Base-by-base conservation (phyloP, 2,329 filamentous ascomycete genomes). In the Chlorencoelia australis region DNA sequence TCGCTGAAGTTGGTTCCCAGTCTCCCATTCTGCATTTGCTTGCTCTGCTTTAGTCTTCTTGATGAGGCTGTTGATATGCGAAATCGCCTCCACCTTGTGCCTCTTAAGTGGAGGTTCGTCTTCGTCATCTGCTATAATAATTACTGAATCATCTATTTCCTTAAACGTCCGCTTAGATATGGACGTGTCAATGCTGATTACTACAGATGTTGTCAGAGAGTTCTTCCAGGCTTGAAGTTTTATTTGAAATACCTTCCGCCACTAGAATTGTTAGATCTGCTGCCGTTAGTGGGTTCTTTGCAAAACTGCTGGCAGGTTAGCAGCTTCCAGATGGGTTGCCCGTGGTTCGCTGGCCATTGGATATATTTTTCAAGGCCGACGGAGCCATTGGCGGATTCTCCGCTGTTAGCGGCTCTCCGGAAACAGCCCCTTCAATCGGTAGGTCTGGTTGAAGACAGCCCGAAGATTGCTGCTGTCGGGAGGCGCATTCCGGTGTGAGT, bases 231-330 rank as follows among this genome's bases (percentile, higher is more conserved):
- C 15, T 29, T 35, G 16, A 35, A 35, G 22, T 35, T 9, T 35
- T 21, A 35, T 35, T 28, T 35, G 25, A 35, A 35, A 35, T 35
- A 35, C 24, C 24, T 35, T 29, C n/a, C 6, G 13, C 14, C 15
- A 29, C 14, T 28, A 26, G 15, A 34, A n/a, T n/a, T n/a, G n/a
- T n/a, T n/a, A 16, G 32, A 35, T 35, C 33, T 35, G 28, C 24
- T 18, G 24, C 33, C n/a, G 16, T 35, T 35, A 15, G 15, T 17
- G 15, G 33, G 24, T 17, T 35, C 16, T 29, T 21, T 35, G 13
- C 19, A 19, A 14, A 35, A 35, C 17, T 35, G 18, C 16, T 18
- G 9, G 24, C 24, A 29, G 16, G 14, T 20, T 35, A 15, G 25
- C 17, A 28, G 33, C 15, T 25, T 35, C 16, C 16, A 35, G 17